Percentiles rank a stretch among this genome's conserved stretches.
Evolutionary conservation across 2,329 filamentous ascomycete species (phyloP).

Genomic region (Pseudopithomyces maydicus): DNA sequence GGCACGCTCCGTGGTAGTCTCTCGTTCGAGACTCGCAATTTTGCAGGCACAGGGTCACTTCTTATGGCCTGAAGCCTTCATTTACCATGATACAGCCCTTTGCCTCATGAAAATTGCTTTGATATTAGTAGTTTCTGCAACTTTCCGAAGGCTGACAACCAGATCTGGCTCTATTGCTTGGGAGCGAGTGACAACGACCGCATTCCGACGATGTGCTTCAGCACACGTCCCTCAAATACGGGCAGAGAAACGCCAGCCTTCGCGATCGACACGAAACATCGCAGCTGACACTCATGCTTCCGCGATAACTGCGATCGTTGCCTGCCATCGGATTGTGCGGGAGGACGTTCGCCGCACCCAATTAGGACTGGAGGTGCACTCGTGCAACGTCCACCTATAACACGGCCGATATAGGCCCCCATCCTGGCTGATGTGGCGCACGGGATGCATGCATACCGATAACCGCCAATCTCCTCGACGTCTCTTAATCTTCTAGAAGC

Average conservation of each 20-base stretch:
- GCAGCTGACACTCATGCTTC: background rate
- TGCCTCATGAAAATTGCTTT: background rate
- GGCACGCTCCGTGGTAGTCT: too few species aligned
- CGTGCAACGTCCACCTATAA: conserved; percentile 8
- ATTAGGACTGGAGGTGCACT: background rate
- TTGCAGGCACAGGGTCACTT: too few species aligned
- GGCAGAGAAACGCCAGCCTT: too few species aligned
- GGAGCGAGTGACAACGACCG: too few species aligned
- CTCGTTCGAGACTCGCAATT: too few species aligned
- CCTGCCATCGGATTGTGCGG: background rate
- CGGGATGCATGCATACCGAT: background rate
- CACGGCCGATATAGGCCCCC: background rate
- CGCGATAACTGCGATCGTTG: background rate
- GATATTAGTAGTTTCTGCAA: too few species aligned
- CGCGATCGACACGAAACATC: background rate
- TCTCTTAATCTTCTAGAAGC: conserved; percentile 10
- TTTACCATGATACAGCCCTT: too few species aligned
- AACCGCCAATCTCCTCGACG: conserved; percentile 1
- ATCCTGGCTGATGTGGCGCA: conserved; percentile 5
- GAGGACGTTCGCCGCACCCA: background rate
- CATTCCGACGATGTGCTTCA: too few species aligned
- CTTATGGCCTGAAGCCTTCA: too few species aligned
- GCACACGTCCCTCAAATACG: too few species aligned
- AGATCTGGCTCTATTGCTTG: too few species aligned
- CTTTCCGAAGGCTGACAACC: too few species aligned